These are phyloP conservation scores for Ochromonas danica DNA, from an alignment of 108 stramenopile genomes.

Conservation along the genomic window DNA sequence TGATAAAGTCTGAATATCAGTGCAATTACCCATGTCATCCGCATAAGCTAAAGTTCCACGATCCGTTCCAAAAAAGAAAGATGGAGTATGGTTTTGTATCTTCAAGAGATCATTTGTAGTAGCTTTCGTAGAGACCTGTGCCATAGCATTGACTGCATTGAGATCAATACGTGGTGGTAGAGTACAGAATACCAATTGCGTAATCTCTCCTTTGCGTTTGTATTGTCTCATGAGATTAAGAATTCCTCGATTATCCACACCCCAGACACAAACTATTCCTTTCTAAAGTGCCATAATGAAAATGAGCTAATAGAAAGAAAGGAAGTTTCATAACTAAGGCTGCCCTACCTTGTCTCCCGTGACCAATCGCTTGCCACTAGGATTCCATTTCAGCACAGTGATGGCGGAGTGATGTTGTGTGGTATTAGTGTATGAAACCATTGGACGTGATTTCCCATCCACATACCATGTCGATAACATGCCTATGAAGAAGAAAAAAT, in stretches of 20 bases:
- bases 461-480: constrained; percentile 32
- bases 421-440: neutral
- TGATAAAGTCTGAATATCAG: constrained; percentile 49
- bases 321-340: too few relatives aligned
- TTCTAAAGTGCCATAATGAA: neutral
- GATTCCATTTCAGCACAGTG: constrained; percentile 52
- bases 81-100: constrained; percentile 36
- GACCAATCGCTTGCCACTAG: constrained; percentile 44
- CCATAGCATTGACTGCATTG: neutral
- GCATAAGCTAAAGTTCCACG: constrained; percentile 50
- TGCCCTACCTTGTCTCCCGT: constrained; percentile 52
- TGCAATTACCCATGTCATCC: constrained; percentile 59
- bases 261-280: constrained; percentile 52
- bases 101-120: neutral
- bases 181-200: constrained; percentile 47
- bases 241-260: constrained; percentile 40
- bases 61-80: constrained; percentile 56
- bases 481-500: too few relatives aligned
- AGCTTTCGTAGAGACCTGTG: neutral
- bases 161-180: constrained; percentile 1
- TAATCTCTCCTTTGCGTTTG: constrained; percentile 38
- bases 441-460: neutral
- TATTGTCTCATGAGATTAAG: constrained; percentile 42
- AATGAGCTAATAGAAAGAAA: too few relatives aligned
- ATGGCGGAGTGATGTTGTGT: constrained; percentile 37